Conservation (phyloP, 805 yeast species). For the Kluyveromyces wickerhamii region DNA sequence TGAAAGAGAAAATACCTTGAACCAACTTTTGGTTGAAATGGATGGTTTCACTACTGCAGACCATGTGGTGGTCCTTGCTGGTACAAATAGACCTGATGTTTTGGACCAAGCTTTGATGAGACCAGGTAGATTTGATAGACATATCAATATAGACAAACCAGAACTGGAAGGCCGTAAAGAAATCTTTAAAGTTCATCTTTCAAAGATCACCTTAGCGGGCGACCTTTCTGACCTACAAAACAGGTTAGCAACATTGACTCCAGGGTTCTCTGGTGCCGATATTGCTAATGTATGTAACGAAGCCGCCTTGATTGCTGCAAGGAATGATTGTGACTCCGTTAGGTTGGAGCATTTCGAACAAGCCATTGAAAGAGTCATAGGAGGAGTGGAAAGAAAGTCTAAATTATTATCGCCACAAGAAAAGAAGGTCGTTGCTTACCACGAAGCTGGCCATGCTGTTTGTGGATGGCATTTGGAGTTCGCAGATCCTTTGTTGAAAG, state of each 20-base stretch:
- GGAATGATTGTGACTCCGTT: conserved; percentile 57
- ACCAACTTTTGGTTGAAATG: conserved; percentile 90
- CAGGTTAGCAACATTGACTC: conserved; percentile 82
- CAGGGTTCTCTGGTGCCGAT: conserved; percentile 95
- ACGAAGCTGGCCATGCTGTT: conserved; percentile 95
- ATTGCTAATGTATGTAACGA: conserved; percentile 93
- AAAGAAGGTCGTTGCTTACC: conserved; percentile 81
- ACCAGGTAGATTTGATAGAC: conserved; percentile 94
- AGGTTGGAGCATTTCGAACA: conserved; percentile 72
- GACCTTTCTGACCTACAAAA: conserved; percentile 63
- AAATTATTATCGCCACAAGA: conserved; percentile 72
- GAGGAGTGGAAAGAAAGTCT: conserved; percentile 85
- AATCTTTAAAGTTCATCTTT: conserved; percentile 74
- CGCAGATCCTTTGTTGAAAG: conserved; percentile 89
- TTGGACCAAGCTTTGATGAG: conserved; percentile 83
- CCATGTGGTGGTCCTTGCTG: conserved; percentile 89
- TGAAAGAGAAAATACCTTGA: conserved; percentile 88
- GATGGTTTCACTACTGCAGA: conserved; percentile 87
- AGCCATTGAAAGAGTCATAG: conserved; percentile 91
- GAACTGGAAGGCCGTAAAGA: conserved; percentile 85
- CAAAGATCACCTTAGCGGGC: conserved; percentile 42
- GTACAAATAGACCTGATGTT: conserved; percentile 90
- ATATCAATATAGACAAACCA: conserved; percentile 77
- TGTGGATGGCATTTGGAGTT: conserved; percentile 86
- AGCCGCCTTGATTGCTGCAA: conserved; percentile 89